Conservation (phyloP, 164 flowering plant genomes). For the Piper longum region DNA sequence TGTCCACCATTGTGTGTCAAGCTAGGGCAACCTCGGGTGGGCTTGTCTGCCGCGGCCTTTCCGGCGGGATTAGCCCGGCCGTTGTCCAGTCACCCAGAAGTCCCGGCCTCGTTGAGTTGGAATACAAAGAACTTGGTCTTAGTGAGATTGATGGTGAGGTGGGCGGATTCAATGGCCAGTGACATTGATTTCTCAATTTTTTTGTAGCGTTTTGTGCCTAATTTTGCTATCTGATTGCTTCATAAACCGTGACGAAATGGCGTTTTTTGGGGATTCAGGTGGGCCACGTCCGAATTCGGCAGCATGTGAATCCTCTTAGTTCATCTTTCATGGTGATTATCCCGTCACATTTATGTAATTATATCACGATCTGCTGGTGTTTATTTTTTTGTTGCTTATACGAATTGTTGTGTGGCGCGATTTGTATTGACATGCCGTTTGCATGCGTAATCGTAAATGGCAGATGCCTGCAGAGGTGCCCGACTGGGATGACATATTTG, state of each 20-base stretch:
- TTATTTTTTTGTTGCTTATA: background rate
- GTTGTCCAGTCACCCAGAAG: slow-evolving; percentile 19
- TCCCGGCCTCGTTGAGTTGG: slow-evolving; percentile 47
- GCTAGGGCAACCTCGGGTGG: too few relatives aligned
- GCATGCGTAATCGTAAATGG: background rate
- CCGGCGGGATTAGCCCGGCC: background rate
- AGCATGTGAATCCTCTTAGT: slow-evolving; percentile 84
- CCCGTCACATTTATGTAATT: background rate
- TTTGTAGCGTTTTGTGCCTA: background rate
- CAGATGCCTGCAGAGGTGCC: slow-evolving; percentile 55
- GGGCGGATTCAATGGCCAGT: too few relatives aligned
- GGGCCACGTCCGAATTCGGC: slow-evolving; percentile 73
- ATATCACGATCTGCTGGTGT: background rate
- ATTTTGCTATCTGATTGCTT: background rate
- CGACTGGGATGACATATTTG: slow-evolving; percentile 53
- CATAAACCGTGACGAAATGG: background rate
- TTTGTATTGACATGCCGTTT: too few relatives aligned
- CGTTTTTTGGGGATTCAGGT: slow-evolving; percentile 23
- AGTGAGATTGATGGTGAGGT: slow-evolving; percentile 29
- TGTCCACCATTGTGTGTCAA: too few relatives aligned
- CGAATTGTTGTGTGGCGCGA: background rate
- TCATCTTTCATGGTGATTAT: slow-evolving; percentile 35
- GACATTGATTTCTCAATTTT: background rate
- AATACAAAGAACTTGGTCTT: slow-evolving; percentile 63
- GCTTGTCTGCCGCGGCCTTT: too few relatives aligned